A percentile compares a stretch with the other conserved stretches of the same genome.
These are phyloP conservation scores for Hymenoscyphus linearis DNA, from an alignment of 2,329 filamentous ascomycete species.

Conservation along the genomic window DNA sequence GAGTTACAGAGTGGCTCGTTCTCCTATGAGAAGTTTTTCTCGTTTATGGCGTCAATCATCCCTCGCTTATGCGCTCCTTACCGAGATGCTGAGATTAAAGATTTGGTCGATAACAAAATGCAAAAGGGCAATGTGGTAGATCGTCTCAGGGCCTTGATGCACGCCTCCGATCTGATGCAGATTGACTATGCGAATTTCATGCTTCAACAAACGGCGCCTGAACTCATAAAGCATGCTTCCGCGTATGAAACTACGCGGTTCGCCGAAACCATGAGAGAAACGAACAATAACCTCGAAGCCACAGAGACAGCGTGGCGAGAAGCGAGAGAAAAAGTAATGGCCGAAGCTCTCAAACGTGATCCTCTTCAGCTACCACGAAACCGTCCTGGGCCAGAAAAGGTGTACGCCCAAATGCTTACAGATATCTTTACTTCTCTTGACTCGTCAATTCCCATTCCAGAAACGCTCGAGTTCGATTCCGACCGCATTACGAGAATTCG, in stretches of 20 bases:
- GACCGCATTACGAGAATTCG: conserved; percentile 57
- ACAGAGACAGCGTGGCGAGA: conserved; percentile 63
- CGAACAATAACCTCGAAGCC: conserved; percentile 45
- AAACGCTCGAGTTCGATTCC: conserved; percentile 67
- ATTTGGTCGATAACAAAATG: conserved; percentile 58
- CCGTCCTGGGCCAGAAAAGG: conserved; percentile 60
- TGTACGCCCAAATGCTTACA: conserved; percentile 71
- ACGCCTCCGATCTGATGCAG: conserved; percentile 71
- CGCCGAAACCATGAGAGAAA: conserved; percentile 56
- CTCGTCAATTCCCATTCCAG: conserved; percentile 55
- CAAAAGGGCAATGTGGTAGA: conserved; percentile 62
- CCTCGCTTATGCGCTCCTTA: conserved; percentile 77
- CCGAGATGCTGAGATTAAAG: conserved; percentile 70
- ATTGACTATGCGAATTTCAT: conserved; percentile 82
- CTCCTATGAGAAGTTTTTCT: conserved; percentile 76
- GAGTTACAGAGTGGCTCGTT: conserved; percentile 69
- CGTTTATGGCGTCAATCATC: conserved; percentile 67
- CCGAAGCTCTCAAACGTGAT: conserved; percentile 63
- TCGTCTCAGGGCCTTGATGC: conserved; percentile 68
- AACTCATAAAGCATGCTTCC: conserved; percentile 64
- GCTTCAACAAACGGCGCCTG: conserved; percentile 64
- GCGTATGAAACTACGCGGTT: conserved; percentile 73
- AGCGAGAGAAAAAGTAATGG: conserved; percentile 57
- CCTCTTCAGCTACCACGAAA: conserved; percentile 58
- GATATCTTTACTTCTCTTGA: conserved; percentile 67